A percentile compares a stretch with the other conserved stretches of the same genome.
These are phyloP conservation scores for Macadamia integrifolia DNA, from an alignment of 164 flowering plant species.

Conservation along the genomic window DNA sequence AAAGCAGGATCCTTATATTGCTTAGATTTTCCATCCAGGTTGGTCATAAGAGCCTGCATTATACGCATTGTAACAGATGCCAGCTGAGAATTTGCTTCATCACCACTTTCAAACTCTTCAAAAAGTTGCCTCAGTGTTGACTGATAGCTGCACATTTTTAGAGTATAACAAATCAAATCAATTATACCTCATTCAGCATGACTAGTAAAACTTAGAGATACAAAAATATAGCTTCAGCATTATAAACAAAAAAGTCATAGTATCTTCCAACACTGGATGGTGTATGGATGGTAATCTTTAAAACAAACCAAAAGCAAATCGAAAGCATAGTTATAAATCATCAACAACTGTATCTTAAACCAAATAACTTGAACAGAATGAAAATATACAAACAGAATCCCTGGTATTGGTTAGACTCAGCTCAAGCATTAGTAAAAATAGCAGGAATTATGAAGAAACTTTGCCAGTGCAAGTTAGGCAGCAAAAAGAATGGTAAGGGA, in stretches of 20 bases:
- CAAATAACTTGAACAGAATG: too few species aligned
- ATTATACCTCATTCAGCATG: too few species aligned
- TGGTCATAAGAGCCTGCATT: slow-evolving; percentile 82
- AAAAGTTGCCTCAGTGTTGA: slow-evolving; percentile 87
- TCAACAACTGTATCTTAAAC: too few species aligned
- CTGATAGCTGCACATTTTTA: slow-evolving; percentile 54
- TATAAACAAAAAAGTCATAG: too few species aligned
- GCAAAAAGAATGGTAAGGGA: too few species aligned
- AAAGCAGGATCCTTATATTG: slow-evolving; percentile 83
- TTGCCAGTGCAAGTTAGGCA: too few species aligned
- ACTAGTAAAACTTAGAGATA: not conserved
- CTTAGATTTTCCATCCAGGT: slow-evolving; percentile 91
- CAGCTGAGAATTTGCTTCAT: slow-evolving; percentile 53
- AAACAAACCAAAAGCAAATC: too few species aligned
- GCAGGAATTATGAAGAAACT: too few species aligned
- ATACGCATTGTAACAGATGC: slow-evolving; percentile 70
- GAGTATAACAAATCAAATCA: slow-evolving; percentile 5
- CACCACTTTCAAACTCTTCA: slow-evolving; percentile 52
- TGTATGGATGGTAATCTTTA: not conserved
- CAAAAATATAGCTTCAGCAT: not conserved
- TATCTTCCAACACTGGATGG: not conserved
- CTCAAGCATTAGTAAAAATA: too few species aligned
- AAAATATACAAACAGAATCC: too few species aligned
- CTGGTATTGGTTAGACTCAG: too few species aligned
- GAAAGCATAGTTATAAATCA: too few species aligned